Conservation (phyloP, 2,329 filamentous ascomycete species). For the Aspergillus tamarii region DNA sequence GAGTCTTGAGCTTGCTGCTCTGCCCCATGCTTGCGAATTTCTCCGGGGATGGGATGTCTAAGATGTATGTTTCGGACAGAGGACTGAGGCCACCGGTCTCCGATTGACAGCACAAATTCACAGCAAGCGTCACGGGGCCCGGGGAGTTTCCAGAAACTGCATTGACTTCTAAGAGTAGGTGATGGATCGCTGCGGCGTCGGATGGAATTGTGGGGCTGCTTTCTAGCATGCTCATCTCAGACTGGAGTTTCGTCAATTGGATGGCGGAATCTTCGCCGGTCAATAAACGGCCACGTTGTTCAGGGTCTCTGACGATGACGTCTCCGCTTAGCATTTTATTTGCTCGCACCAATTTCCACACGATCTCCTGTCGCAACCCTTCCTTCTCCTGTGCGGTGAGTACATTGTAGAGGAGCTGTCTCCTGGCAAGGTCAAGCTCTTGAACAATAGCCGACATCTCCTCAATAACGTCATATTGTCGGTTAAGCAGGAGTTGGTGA, state of each 20-base stretch:
- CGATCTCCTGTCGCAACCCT: slow-evolving; percentile 80
- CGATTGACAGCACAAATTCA: slow-evolving; percentile 76
- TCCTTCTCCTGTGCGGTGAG: slow-evolving; percentile 83
- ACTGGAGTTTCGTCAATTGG: slow-evolving; percentile 87
- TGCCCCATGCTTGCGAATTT: slow-evolving; percentile 67
- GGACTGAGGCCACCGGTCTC: slow-evolving; percentile 65
- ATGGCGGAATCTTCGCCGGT: slow-evolving; percentile 93
- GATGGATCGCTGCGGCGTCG: slow-evolving; percentile 72
- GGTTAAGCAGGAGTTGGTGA: slow-evolving; percentile 82
- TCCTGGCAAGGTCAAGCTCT: slow-evolving; percentile 79
- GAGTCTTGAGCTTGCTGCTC: slow-evolving; percentile 73
- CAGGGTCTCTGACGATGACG: slow-evolving; percentile 90
- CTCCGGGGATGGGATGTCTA: slow-evolving; percentile 76
- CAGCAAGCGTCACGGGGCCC: slow-evolving; percentile 74
- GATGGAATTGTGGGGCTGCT: slow-evolving; percentile 70
- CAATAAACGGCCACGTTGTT: slow-evolving; percentile 78
- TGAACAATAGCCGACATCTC: slow-evolving; percentile 79
- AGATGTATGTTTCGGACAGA: slow-evolving; percentile 80
- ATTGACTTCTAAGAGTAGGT: slow-evolving; percentile 84
- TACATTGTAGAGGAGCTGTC: slow-evolving; percentile 92
- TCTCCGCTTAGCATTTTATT: slow-evolving; percentile 95
- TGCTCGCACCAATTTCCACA: slow-evolving; percentile 91
- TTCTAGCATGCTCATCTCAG: slow-evolving; percentile 91
- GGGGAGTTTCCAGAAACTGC: slow-evolving; percentile 76
- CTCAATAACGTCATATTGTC: slow-evolving; percentile 80